Evolutionary conservation across 345 rosid genomes (phyloP).

Genomic region (Raphanus raphanistrum): DNA sequence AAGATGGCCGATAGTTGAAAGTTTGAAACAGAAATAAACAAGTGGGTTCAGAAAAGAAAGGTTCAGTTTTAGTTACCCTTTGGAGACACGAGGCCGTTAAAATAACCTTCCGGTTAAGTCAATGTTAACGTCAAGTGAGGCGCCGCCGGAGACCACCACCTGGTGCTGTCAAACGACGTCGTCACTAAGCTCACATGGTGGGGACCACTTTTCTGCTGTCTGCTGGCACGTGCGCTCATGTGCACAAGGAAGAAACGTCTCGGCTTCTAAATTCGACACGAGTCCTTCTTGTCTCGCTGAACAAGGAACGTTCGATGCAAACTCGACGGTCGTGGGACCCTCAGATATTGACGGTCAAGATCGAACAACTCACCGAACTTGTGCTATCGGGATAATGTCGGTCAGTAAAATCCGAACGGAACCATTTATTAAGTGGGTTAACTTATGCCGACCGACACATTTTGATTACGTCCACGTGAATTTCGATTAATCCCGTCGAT

Average conservation of each 20-base stretch:
- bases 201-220: conserved; percentile 40
- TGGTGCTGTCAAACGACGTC: conserved; percentile 24
- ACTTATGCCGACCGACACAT: conserved; percentile 33
- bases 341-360: conserved; percentile 24
- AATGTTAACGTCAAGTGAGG: conserved; percentile 26
- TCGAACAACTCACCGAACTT: neutral
- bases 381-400: conserved; percentile 28
- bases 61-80: neutral
- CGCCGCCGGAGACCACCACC: conserved; percentile 28
- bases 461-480: conserved; percentile 24
- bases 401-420: conserved; percentile 27
- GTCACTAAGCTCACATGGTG: conserved; percentile 48
- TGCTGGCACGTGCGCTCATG: conserved; percentile 68
- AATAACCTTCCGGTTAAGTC: neutral
- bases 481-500: neutral
- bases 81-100: neutral
- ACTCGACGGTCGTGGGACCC: conserved; percentile 27
- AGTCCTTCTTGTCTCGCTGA: conserved; percentile 33
- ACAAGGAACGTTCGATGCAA: conserved; percentile 39
- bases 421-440: conserved; percentile 8
- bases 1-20: neutral
- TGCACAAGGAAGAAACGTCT: conserved; percentile 38
- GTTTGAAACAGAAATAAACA: too few relatives aligned
- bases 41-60: too few relatives aligned
- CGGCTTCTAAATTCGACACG: conserved; percentile 30